Conservation (phyloP, 805 yeast genomes). For the Hanseniaspora lachancei region DNA sequence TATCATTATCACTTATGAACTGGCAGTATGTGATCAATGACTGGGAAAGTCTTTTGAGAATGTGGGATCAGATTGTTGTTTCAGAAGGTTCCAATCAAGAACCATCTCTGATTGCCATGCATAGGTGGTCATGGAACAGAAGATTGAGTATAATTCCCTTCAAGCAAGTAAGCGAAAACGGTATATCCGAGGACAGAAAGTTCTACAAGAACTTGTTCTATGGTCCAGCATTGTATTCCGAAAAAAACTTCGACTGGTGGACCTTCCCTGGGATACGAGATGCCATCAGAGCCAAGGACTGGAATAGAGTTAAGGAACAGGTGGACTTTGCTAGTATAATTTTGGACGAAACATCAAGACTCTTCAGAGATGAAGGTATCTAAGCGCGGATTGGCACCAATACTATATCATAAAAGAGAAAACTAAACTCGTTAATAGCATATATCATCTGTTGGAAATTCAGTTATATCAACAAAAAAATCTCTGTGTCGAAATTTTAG, state of each 20-base stretch:
- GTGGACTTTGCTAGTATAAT: constrained; percentile 32
- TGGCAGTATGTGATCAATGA: constrained; percentile 36
- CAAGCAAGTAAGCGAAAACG: constrained; percentile 35
- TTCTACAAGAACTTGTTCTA: constrained; percentile 57
- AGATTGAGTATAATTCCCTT: constrained; percentile 45
- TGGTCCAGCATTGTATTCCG: constrained; percentile 49
- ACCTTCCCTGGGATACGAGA: constrained; percentile 72
- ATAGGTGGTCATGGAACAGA: constrained; percentile 73
- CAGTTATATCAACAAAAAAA: not conserved
- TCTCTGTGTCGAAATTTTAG: not conserved
- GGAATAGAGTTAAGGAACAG: constrained; percentile 42
- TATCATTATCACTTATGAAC: constrained; percentile 25
- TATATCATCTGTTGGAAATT: not conserved
- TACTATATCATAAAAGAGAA: not conserved
- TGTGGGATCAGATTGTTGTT: constrained; percentile 49
- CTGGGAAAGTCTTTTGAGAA: constrained; percentile 41
- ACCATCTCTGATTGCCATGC: constrained; percentile 56
- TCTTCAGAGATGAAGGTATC: constrained; percentile 24
- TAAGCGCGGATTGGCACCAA: not conserved
- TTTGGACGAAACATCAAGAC: constrained; percentile 24
- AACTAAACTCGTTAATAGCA: not conserved
- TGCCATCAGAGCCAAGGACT: constrained; percentile 38
- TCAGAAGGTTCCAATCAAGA: constrained; percentile 47
- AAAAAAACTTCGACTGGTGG: constrained; percentile 37
- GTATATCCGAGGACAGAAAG: constrained; percentile 35